phyloP scores from a whole-genome alignment of 2,329 filamentous ascomycete species.

The Diaporthe sp. region DNA sequence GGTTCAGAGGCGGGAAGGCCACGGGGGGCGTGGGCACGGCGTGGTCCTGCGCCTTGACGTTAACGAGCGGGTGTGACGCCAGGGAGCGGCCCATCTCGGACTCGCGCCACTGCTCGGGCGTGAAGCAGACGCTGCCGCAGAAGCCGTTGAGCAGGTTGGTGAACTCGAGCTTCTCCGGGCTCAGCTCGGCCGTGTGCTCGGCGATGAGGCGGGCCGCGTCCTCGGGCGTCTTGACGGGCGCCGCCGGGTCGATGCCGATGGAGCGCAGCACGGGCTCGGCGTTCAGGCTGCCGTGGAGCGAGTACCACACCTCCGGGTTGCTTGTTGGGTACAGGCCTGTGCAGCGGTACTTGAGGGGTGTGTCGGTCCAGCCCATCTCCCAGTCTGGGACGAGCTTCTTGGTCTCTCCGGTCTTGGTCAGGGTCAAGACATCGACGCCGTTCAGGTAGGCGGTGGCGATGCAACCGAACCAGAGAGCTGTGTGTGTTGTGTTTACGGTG shows the following conservation, averaged over 20 bases:
- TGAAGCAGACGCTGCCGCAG: constrained; percentile 56
- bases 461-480: constrained; percentile 55
- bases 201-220: constrained; percentile 47
- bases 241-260: constrained; percentile 54
- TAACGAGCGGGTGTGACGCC: constrained; percentile 54
- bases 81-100: constrained; percentile 56
- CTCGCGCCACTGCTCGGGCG: constrained; percentile 53
- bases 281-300: constrained; percentile 60
- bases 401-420: constrained; percentile 44
- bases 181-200: constrained; percentile 45
- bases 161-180: constrained; percentile 53
- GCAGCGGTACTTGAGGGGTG: constrained; percentile 50
- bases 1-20: constrained; percentile 44
- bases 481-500: constrained; percentile 58
- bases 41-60: constrained; percentile 48
- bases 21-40: constrained; percentile 46
- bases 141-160: constrained; percentile 52
- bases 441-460: constrained; percentile 50
- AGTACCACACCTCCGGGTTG: constrained; percentile 57
- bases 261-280: constrained; percentile 53
- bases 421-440: constrained; percentile 45
- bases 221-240: constrained; percentile 38
- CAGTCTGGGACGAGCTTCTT: constrained; percentile 48
- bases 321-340: constrained; percentile 60
- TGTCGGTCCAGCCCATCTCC: constrained; percentile 49